A percentile compares a stretch with the other conserved stretches of the same genome.
These are phyloP conservation scores for Jackrogersella multiformis DNA, from an alignment of 495 filamentous ascomycete genomes.

Conservation along the genomic window DNA sequence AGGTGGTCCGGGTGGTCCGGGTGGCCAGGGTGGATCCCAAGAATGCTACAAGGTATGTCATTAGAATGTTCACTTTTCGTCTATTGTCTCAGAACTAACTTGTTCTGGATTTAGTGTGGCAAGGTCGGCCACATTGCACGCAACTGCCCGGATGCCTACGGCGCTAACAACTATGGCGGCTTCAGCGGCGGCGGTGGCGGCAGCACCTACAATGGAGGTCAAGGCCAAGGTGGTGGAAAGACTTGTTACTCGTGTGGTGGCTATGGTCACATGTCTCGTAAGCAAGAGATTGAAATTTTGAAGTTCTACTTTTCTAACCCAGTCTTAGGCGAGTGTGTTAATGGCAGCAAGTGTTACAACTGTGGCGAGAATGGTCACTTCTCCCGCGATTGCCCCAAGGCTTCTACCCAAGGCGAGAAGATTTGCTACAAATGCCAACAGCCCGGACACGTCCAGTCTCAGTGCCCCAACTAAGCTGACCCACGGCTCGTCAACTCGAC, in stretches of 20 bases:
- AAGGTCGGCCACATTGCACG: constrained; percentile 97
- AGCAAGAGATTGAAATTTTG: constrained; percentile 33
- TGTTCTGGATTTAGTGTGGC: constrained; percentile 67
- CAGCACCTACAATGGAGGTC: constrained; percentile 61
- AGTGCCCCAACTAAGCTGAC: constrained; percentile 73
- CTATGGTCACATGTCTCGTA: constrained; percentile 92
- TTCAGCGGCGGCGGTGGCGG: constrained; percentile 54
- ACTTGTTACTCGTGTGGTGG: constrained; percentile 98
- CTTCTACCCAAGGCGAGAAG: constrained; percentile 81
- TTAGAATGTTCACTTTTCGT: background rate
- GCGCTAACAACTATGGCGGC: constrained; percentile 50
- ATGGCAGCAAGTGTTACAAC: constrained; percentile 99
- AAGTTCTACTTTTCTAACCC: constrained; percentile 23
- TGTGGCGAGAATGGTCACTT: constrained; percentile 95
- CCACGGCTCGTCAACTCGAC: constrained; percentile 16
- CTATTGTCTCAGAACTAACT: constrained; percentile 18
- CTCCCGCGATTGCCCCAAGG: constrained; percentile 93
- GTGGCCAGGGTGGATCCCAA: constrained; percentile 52
- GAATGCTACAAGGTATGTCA: constrained; percentile 88
- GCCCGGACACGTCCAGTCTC: constrained; percentile 92
- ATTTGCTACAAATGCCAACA: constrained; percentile 99
- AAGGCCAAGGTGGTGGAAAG: constrained; percentile 66
- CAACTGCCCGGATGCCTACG: constrained; percentile 81
- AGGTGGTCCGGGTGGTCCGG: constrained; percentile 16
- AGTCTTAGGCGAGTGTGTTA: constrained; percentile 80